These are phyloP conservation scores for Serendipita sp. DNA, from an alignment of 768 basidiomycete species.

Conservation along the genomic window DNA sequence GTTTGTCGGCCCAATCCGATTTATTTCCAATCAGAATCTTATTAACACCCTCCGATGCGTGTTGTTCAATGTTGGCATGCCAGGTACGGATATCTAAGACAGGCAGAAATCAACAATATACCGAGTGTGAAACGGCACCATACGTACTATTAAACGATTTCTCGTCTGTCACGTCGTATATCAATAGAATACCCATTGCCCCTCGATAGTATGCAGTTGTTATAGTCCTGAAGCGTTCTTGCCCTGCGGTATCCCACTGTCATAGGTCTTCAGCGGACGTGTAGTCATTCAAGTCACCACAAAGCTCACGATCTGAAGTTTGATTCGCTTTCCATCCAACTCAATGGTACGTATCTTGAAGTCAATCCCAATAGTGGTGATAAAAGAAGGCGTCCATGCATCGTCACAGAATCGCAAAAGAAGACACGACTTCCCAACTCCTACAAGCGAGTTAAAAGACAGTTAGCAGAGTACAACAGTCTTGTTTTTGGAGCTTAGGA, in stretches of 20 bases:
- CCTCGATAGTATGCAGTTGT: conserved; percentile 99
- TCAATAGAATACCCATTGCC: conserved; percentile 94
- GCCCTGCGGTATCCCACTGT: conserved; percentile 98
- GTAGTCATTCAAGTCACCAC: neutral
- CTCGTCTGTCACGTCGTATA: conserved; percentile 97
- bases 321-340: conserved; percentile 93
- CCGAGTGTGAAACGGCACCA: conserved; percentile 10
- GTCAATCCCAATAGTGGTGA: conserved; percentile 98
- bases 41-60: conserved; percentile 97
- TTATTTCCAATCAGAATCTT: conserved; percentile 99
- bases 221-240: conserved; percentile 96
- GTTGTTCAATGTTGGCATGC: conserved; percentile 96
- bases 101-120: conserved; percentile 12
- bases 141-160: conserved; percentile 85
- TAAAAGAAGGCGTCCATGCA: conserved; percentile 98
- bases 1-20: conserved; percentile 95
- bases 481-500: conserved; percentile 7
- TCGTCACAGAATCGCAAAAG: conserved; percentile 96
- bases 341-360: conserved; percentile 99
- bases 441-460: conserved; percentile 23
- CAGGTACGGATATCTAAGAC: conserved; percentile 86
- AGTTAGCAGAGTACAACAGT: neutral
- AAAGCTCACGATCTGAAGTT: conserved; percentile 84
- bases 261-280: neutral
- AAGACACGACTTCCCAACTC: conserved; percentile 95